These are phyloP conservation scores for Coemansia sp. DNA, from an alignment of 192 early-diverging fungal species.

Conservation along the genomic window DNA sequence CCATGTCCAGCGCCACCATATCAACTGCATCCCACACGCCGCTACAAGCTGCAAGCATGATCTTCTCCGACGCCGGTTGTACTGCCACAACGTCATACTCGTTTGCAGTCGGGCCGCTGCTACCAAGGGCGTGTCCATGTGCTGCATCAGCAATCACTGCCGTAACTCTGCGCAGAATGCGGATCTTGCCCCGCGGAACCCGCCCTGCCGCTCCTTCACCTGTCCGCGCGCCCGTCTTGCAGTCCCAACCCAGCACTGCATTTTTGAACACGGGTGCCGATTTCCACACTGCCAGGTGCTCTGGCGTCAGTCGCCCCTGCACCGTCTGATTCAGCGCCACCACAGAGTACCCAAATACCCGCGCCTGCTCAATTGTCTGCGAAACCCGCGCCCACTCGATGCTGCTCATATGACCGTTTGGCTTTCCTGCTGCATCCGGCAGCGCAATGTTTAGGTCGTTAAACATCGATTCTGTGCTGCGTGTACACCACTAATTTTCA, in stretches of 20 bases:
- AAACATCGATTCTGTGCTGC: constrained; percentile 26
- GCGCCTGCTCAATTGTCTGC: constrained; percentile 42
- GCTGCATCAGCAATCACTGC: constrained; percentile 33
- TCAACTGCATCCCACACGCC: constrained; percentile 44
- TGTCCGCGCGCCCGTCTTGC: constrained; percentile 22
- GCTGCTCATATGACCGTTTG: constrained; percentile 21
- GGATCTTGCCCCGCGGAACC: constrained; percentile 25
- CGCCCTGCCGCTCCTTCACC: neutral
- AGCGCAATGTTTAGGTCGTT: constrained; percentile 53
- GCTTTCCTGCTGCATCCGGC: constrained; percentile 37
- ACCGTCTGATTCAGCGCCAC: constrained; percentile 49
- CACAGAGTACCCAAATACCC: constrained; percentile 34
- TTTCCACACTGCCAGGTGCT: constrained; percentile 38
- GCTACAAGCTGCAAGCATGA: constrained; percentile 33
- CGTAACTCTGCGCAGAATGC: constrained; percentile 45
- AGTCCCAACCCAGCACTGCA: constrained; percentile 31
- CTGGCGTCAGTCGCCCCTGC: constrained; percentile 27
- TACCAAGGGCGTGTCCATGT: constrained; percentile 39
- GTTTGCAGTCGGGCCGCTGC: constrained; percentile 5
- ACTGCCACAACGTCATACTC: constrained; percentile 51
- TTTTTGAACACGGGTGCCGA: constrained; percentile 17
- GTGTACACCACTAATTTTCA: neutral
- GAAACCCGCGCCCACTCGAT: constrained; percentile 40
- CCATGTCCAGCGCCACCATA: constrained; percentile 47
- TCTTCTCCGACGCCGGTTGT: constrained; percentile 38